These are phyloP conservation scores for Verticillium dahliae DNA, from an alignment of 2,329 filamentous ascomycete species.

Conservation along the genomic window DNA sequence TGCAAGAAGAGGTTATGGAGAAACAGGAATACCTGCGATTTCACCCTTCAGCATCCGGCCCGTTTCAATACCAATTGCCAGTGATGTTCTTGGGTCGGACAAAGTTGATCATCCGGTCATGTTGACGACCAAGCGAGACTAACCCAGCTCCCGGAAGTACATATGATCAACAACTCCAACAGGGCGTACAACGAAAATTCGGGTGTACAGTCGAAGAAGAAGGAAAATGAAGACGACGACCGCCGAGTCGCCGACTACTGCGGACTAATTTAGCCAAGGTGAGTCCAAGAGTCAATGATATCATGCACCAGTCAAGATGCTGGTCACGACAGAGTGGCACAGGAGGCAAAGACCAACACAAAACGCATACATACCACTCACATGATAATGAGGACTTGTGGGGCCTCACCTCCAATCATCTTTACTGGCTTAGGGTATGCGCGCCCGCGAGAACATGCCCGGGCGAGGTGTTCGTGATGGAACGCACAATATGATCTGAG, in stretches of 20 bases:
- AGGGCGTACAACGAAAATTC: neutral
- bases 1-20: slow-evolving; percentile 19
- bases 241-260: neutral
- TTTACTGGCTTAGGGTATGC: neutral
- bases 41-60: too few relatives aligned
- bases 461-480: neutral
- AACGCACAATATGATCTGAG: neutral
- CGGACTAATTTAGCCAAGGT: neutral
- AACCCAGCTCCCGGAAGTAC: neutral
- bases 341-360: neutral
- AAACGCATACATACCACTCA: neutral
- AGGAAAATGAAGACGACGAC: neutral
- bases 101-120: neutral
- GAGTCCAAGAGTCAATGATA: neutral
- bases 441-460: neutral
- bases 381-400: neutral
- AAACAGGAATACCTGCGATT: slow-evolving; percentile 23
- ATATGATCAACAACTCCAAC: neutral
- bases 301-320: neutral
- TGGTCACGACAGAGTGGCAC: neutral
- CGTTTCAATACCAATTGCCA: too few relatives aligned
- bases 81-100: neutral
- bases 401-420: slow-evolving; percentile 1
- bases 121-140: neutral
- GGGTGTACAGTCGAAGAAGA: neutral